These are phyloP conservation scores for Sclerotinia spermophila DNA, from an alignment of 2,329 filamentous ascomycete species.

Conservation along the genomic window DNA sequence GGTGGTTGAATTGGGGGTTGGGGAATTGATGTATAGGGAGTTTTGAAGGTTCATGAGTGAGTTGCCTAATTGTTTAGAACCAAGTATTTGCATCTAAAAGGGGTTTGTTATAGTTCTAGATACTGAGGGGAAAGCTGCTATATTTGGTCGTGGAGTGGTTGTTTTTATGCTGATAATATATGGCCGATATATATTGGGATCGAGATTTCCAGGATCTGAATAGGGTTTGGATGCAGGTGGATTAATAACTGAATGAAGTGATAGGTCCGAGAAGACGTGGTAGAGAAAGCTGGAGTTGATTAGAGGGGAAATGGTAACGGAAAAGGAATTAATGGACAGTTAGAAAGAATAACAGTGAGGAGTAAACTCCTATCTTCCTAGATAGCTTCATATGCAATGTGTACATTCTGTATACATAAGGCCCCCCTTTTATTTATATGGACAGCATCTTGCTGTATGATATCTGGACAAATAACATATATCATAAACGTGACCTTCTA, in stretches of 20 bases:
- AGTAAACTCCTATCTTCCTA: background rate
- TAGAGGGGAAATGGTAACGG: no score
- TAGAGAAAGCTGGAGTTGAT: no score
- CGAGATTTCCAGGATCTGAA: background rate
- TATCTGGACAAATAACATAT: no score
- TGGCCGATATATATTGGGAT: background rate
- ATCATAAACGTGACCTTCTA: background rate
- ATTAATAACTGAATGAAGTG: background rate
- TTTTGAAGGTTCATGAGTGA: background rate
- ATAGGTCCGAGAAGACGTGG: background rate
- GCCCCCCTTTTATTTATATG: background rate
- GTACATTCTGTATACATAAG: background rate
- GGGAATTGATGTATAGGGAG: background rate
- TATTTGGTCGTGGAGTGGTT: no score
- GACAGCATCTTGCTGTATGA: background rate
- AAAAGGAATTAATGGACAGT: background rate
- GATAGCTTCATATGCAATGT: background rate
- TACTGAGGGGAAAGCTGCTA: no score
- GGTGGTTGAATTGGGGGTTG: background rate
- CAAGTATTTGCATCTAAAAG: background rate
- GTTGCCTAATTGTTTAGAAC: background rate
- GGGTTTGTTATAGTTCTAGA: no score
- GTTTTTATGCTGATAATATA: background rate
- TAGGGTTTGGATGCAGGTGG: background rate
- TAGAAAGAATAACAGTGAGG: background rate